phyloP scores from a whole-genome alignment of 208 protist genomes.

The Leishmania turanica region DNA sequence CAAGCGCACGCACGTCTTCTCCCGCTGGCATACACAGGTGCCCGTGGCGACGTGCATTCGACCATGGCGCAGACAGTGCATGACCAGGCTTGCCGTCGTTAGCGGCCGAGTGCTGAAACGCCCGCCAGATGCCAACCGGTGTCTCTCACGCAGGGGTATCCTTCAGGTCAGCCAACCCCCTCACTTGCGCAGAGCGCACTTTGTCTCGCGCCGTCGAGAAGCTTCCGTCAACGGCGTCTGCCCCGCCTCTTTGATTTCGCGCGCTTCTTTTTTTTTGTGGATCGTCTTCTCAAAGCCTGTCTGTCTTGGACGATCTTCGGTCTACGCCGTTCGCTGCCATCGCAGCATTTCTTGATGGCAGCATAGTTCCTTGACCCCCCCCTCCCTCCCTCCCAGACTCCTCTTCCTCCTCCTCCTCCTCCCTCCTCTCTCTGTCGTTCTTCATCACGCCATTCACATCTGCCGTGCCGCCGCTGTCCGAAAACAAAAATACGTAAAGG shows the following conservation, averaged over 20 bases:
- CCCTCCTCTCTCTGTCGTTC: background rate
- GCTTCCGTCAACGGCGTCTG: background rate
- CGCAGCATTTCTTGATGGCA: background rate
- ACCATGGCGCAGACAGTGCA: background rate
- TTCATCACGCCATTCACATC: background rate
- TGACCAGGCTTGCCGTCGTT: background rate
- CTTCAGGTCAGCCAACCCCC: background rate
- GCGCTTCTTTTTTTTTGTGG: too few species aligned
- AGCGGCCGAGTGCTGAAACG: background rate
- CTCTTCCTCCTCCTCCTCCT: background rate
- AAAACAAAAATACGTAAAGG: background rate
- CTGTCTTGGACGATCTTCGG: background rate
- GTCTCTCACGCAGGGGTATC: background rate
- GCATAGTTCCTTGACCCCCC: background rate
- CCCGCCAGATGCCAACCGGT: background rate
- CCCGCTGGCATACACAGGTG: background rate
- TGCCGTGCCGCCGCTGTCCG: background rate
- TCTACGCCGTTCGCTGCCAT: background rate
- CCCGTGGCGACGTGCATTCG: background rate
- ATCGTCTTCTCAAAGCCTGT: background rate
- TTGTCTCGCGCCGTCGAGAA: background rate
- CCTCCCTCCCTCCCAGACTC: background rate
- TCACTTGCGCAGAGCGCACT: background rate
- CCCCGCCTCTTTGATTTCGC: background rate
- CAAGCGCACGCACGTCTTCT: background rate